A percentile compares a stretch with the other conserved stretches of the same genome.
These are phyloP conservation scores for Irpex lacteus DNA, from an alignment of 1,284 basidiomycete genomes.

Conservation along the genomic window DNA sequence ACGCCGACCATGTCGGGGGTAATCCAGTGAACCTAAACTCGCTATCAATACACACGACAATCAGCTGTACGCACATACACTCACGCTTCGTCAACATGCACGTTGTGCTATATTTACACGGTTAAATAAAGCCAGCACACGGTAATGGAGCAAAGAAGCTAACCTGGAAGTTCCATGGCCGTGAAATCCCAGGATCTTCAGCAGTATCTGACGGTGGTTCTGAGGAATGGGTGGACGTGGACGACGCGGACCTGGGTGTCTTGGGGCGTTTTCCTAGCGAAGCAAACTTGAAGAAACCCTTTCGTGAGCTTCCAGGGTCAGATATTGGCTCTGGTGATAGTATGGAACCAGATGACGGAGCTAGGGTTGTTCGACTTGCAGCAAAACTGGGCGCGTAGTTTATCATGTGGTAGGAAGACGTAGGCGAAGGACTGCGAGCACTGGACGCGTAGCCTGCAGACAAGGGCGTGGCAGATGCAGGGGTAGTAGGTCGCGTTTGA, in stretches of 20 bases:
- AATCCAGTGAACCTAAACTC: conserved; percentile 55
- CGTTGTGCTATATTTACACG: conserved; percentile 53
- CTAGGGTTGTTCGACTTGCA: conserved; percentile 24
- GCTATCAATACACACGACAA: conserved; percentile 9
- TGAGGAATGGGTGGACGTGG: conserved; percentile 23
- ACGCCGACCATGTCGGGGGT: conserved; percentile 69
- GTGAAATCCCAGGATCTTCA: conserved; percentile 62
- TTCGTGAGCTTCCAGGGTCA: conserved; percentile 33
- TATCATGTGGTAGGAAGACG: conserved; percentile 27
- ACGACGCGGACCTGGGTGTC: conserved; percentile 32
- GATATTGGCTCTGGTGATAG: conserved; percentile 26
- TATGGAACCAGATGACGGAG: conserved; percentile 23
- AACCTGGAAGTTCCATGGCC: conserved; percentile 76
- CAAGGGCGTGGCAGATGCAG: conserved; percentile 26
- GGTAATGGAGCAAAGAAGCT: conserved; percentile 1
- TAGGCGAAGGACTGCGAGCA: conserved; percentile 28
- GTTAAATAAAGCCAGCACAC: conserved; percentile 10
- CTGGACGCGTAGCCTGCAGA: conserved; percentile 32
- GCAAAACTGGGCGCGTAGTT: conserved; percentile 28
- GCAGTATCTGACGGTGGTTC: conserved; percentile 33
- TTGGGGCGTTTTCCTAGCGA: conserved; percentile 35
- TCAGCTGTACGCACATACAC: conserved; percentile 20
- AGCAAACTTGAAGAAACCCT: conserved; percentile 47
- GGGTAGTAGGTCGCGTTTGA: conserved; percentile 30
- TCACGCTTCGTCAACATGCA: conserved; percentile 76